These are phyloP conservation scores for Podospora fimiseda DNA, from an alignment of 495 filamentous ascomycete species.

Conservation along the genomic window DNA sequence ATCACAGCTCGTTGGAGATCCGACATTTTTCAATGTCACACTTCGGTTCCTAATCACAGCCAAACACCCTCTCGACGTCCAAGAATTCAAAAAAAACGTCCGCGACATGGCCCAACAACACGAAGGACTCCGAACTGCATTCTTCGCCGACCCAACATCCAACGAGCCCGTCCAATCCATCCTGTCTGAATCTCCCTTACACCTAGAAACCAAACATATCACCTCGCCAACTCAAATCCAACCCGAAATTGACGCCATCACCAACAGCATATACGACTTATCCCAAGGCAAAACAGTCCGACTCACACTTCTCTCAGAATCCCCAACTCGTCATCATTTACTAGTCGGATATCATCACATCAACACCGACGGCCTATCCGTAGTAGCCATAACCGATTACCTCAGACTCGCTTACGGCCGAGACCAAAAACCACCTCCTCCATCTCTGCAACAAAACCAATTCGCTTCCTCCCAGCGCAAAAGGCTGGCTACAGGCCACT, in stretches of 20 bases:
- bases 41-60: constrained; percentile 12
- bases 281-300: constrained; percentile 15
- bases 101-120: constrained; percentile 10
- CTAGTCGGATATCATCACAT: constrained; percentile 38
- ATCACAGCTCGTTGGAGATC: constrained; percentile 25
- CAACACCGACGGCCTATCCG: constrained; percentile 42
- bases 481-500: not conserved
- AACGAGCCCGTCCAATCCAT: constrained; percentile 9
- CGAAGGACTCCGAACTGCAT: constrained; percentile 16
- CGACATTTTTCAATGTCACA: constrained; percentile 30
- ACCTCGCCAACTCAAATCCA: constrained; percentile 6
- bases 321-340: constrained; percentile 7
- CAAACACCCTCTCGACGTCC: constrained; percentile 3
- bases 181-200: constrained; percentile 7
- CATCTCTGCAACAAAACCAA: constrained; percentile 1
- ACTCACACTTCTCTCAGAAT: constrained; percentile 11
- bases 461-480: not conserved
- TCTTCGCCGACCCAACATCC: constrained; percentile 13
- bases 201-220: constrained; percentile 11
- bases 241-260: constrained; percentile 13
- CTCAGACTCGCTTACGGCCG: constrained; percentile 36
- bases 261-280: constrained; percentile 17
- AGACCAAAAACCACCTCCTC: constrained; percentile 9
- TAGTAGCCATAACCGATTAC: constrained; percentile 32
- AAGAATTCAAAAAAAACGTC: constrained; percentile 1